Percentiles rank a stretch among this genome's conserved stretches.
Evolutionary conservation across 306 rosid genomes (phyloP).

Genomic region (Macrotyloma uniflorum): DNA sequence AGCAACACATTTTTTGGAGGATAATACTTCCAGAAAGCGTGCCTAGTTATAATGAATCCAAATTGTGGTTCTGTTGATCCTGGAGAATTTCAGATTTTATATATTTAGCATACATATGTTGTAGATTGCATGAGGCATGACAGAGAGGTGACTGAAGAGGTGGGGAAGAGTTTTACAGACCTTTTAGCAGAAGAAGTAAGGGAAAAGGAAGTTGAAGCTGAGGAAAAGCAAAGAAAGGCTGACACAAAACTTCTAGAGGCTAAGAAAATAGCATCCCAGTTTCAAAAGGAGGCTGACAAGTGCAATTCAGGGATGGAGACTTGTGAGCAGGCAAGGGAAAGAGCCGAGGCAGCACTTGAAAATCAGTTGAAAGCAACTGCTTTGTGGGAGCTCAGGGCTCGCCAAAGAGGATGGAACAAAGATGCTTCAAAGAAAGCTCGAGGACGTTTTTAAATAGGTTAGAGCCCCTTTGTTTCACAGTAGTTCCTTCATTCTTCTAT

Average conservation of each 20-base stretch:
- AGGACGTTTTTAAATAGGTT: slow-evolving; percentile 19
- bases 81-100: slow-evolving; percentile 1
- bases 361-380: slow-evolving; percentile 54
- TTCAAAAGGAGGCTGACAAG: slow-evolving; percentile 66
- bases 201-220: slow-evolving; percentile 53
- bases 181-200: slow-evolving; percentile 52
- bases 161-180: slow-evolving; percentile 45
- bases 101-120: not conserved
- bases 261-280: slow-evolving; percentile 57
- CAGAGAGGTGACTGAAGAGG: slow-evolving; percentile 53
- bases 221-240: slow-evolving; percentile 45
- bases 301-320: slow-evolving; percentile 69
- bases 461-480: not conserved
- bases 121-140: slow-evolving; percentile 62
- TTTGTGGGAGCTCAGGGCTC: slow-evolving; percentile 62
- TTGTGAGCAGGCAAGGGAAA: slow-evolving; percentile 62
- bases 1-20: not conserved
- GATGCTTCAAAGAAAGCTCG: slow-evolving; percentile 19
- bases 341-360: slow-evolving; percentile 49
- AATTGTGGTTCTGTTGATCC: not conserved
- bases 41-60: not conserved
- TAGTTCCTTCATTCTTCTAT: not conserved
- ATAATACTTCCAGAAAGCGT: slow-evolving; percentile 17
- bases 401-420: slow-evolving; percentile 59
- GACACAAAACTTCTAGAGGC: slow-evolving; percentile 54